Evolutionary conservation across 169 alveolate species (phyloP).

Genomic region (Toxoplasma gondii): DNA sequence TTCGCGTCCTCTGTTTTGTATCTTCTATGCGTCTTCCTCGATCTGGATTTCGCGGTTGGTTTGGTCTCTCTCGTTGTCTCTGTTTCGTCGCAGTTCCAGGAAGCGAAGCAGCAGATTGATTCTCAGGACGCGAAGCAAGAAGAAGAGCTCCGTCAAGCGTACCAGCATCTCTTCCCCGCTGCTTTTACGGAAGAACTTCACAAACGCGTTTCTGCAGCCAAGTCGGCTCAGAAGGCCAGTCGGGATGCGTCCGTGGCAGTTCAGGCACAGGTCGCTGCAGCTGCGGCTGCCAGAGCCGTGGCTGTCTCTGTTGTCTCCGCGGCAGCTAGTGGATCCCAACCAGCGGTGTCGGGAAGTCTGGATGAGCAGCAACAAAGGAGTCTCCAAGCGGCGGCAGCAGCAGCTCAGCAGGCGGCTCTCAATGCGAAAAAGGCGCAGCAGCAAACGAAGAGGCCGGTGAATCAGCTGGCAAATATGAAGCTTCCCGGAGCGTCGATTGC

Average conservation of each 20-base stretch:
- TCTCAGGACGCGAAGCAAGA: conserved; percentile 60
- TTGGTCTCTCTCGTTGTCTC: no score
- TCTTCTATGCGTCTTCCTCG: no score
- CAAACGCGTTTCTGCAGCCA: conserved; percentile 61
- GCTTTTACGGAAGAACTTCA: conserved; percentile 62
- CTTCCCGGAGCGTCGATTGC: conserved; percentile 60
- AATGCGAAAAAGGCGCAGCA: conserved; percentile 58
- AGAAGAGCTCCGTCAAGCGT: conserved; percentile 63
- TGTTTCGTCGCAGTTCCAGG: background rate
- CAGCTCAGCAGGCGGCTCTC: conserved; percentile 61
- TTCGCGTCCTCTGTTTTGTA: no score
- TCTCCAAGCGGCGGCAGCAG: conserved; percentile 50
- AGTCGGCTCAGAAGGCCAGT: conserved; percentile 58
- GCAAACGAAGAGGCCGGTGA: conserved; percentile 56
- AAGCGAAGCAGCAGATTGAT: conserved; percentile 60
- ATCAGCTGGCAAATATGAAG: conserved; percentile 68
- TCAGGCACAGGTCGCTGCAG: conserved; percentile 53
- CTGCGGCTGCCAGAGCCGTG: conserved; percentile 25
- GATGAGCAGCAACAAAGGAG: conserved; percentile 10
- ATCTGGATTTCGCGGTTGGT: no score
- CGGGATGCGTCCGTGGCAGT: conserved; percentile 65
- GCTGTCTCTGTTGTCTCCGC: conserved; percentile 3
- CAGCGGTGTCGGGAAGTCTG: background rate
- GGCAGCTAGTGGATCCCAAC: background rate
- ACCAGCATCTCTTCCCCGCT: conserved; percentile 69